Base-by-base conservation (phyloP, 2,329 filamentous ascomycete genomes). In the Aspergillus ibericus region DNA sequence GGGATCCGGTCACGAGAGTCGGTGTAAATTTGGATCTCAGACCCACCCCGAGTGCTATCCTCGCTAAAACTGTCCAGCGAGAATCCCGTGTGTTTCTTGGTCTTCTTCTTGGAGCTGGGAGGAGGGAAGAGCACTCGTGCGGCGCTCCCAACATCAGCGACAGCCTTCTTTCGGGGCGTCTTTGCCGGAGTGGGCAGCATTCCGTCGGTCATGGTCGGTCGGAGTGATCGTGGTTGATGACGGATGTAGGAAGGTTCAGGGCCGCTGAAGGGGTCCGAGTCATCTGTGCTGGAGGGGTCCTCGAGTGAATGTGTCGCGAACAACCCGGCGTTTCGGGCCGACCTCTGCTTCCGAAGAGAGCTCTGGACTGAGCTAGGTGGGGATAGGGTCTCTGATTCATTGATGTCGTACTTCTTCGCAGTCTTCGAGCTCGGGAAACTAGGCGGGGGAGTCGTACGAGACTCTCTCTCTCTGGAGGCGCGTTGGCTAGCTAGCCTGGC, bases 171-270 rank as follows among this genome's bases (percentile, higher is more conserved):
- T 66, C 78, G 78, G 9, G 85, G 85, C 9, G 85, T 87, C 72
- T 87, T 87, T 44, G 81, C 80, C 16, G 85, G 85, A 20, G 85
- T 88, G 2, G 83, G 85, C 15, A 87, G 77, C 78, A 85, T 83
- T 51, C 73, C 76, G 53, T 69, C 68, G 44, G 74, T 68, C 55
- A 72, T 73, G 32, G 61, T 73, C 60, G 69, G 64, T 42, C 60
- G 65, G 32, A 65, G 63, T n/a, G 58, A 52, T 40, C 62, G 64
- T 60, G 52, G 66, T 63, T 61, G 61, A 68, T 54, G 62, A 56
- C 61, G 59, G 56, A 58, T 54, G 52, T 56, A 59, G 61, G 65
- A 62, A 49, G 67, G 48, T 62, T 67, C 61, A 56, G 64, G 29
- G 29, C 29, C 59, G 59, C 63, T 62, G 62, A 68, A 66, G 44